Base-by-base conservation (phyloP, 192 early-diverging fungal species). In the Dispira simplex region DNA sequence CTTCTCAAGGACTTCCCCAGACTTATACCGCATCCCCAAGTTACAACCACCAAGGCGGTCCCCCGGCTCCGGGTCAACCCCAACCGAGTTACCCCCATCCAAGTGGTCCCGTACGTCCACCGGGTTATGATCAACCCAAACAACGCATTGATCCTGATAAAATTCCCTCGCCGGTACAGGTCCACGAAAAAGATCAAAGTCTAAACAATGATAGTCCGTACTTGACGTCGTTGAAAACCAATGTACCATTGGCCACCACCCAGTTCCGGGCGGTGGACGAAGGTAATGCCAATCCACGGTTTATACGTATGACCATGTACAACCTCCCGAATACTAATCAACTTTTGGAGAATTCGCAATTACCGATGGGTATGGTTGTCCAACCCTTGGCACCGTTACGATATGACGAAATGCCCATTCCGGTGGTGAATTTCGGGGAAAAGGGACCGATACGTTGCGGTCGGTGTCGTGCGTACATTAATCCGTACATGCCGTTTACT, bases 381-480 rank as follows among this genome's bases (percentile, higher is more conserved):
- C 95, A 99, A 72, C 96, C 96, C 11, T 75, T 99, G 63, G 95
- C 95, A 2, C 82, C 90, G 20, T 71, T 94, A 49, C 83, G 80
- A 32, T 70, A 82, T 27, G 80, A 83, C 18, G 95, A 99, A 72
- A 83, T 78, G n/a, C 89, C 89, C 1, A 76, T 97, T 10, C 80
- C 84, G 44, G 70, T 89, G 18, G 87, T 93, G 32, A 88, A 92
- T 63, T 87, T 88, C 76, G 95, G 92, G 39, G 83, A 86, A 25
- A 68, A 79, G 9, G 96, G 95, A 0, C 96, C 96, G 3, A 72
- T 89, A 48, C 84, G 96, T 45, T 99, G 96, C 72, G 69, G 77
- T 58, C 84, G 93, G 4, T 99, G 96, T 79, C 89, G 88, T 47
- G 91, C 85, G 2, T 99, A 99, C 69, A 82, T 96, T 67, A 99